Percentiles rank a stretch among this genome's conserved stretches.
These are phyloP conservation scores for Pisolithus microcarpus DNA, from an alignment of 768 basidiomycete genomes.

Conservation along the genomic window DNA sequence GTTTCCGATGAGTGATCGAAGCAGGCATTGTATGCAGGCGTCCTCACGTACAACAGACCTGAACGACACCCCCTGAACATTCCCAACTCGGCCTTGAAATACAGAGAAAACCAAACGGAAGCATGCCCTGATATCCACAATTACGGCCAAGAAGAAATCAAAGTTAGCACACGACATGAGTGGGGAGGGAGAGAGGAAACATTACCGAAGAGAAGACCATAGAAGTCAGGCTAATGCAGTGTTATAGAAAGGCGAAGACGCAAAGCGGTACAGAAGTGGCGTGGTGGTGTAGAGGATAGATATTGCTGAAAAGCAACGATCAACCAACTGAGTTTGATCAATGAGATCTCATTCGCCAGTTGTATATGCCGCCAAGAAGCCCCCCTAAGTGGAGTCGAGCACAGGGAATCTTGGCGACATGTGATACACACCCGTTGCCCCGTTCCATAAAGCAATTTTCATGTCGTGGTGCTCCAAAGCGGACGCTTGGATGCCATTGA, in stretches of 20 bases:
- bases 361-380: conserved; percentile 47
- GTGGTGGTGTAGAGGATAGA: conserved; percentile 79
- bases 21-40: too few relatives aligned
- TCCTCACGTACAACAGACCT: too few relatives aligned
- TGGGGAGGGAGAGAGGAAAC: conserved; percentile 1
- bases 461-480: too few relatives aligned
- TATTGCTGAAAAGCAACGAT: conserved; percentile 48
- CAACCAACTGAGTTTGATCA: not conserved
- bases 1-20: too few relatives aligned
- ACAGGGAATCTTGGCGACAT: conserved; percentile 23
- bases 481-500: conserved; percentile 77
- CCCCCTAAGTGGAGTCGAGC: conserved; percentile 29
- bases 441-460: conserved; percentile 65
- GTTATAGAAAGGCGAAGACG: conserved; percentile 82
- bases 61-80: too few relatives aligned
- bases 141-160: not conserved
- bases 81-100: too few relatives aligned
- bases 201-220: conserved; percentile 67
- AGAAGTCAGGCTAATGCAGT: conserved; percentile 71
- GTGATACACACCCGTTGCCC: conserved; percentile 52
- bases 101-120: too few relatives aligned
- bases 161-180: not conserved
- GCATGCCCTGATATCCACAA: conserved; percentile 18
- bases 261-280: conserved; percentile 77
- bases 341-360: conserved; percentile 21